Evolutionary conservation across 495 filamentous ascomycete species (phyloP).

Genomic region (Evernia prunastri): DNA sequence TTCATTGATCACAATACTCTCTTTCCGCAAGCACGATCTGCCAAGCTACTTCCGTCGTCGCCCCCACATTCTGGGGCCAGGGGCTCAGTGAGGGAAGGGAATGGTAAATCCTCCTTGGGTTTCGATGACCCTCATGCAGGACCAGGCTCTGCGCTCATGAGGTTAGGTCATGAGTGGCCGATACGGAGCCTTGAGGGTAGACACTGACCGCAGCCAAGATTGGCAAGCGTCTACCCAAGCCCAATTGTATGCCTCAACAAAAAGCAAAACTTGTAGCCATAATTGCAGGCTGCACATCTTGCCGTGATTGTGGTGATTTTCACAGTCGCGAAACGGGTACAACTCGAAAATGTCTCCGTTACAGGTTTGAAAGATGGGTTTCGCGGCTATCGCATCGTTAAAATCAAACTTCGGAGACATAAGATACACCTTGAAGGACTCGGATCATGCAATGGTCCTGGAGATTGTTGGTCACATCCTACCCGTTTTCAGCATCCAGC

Average conservation of each 20-base stretch:
- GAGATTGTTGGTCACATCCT: neutral
- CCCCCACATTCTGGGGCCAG: neutral
- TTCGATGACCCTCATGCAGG: neutral
- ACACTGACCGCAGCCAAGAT: neutral
- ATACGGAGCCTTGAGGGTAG: neutral
- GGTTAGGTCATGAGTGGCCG: neutral
- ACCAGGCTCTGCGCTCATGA: neutral
- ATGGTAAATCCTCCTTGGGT: rapidly evolving
- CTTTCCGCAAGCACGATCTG: neutral
- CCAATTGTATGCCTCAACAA: too few species aligned
- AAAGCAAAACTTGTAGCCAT: neutral
- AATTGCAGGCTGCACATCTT: neutral
- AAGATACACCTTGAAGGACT: neutral
- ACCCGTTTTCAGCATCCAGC: neutral
- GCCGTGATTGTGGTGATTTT: neutral
- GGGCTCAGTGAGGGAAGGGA: neutral
- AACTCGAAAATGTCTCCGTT: too few species aligned
- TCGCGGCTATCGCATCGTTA: neutral
- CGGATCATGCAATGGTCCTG: neutral
- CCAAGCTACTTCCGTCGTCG: neutral
- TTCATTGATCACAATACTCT: neutral
- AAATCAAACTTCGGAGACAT: neutral
- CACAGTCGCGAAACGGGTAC: neutral
- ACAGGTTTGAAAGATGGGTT: neutral
- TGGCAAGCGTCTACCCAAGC: neutral